A percentile compares a stretch with the other conserved stretches of the same genome.
Evolutionary conservation across 176 grass and related monocot species (phyloP).

Genomic region (Bonia amplexicaulis): DNA sequence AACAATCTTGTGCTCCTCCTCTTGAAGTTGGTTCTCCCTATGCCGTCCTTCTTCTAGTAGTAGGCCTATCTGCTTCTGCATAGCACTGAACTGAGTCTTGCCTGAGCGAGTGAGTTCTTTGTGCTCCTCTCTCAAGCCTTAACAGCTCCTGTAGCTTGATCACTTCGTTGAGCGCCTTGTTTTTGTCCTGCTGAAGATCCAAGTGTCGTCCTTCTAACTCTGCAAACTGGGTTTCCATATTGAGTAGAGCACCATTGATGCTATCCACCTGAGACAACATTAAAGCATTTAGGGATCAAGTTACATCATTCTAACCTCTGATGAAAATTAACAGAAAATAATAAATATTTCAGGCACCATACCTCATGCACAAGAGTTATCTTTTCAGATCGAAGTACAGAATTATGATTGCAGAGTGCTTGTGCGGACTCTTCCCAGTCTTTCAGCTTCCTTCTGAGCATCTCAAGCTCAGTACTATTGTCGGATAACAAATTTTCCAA

Average conservation of each 20-base stretch:
- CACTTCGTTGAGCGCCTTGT: conserved; percentile 29
- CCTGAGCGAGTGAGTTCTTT: conserved; percentile 41
- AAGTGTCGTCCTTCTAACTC: conserved; percentile 64
- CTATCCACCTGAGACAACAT: conserved; percentile 65
- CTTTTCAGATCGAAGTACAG: conserved; percentile 65
- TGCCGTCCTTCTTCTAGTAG: conserved; percentile 45
- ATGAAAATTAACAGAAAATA: conserved; percentile 9
- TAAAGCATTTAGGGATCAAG: conserved; percentile 11
- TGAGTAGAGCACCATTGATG: conserved; percentile 52
- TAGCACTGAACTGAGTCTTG: conserved; percentile 41
- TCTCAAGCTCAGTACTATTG: conserved; percentile 59
- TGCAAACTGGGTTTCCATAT: conserved; percentile 57
- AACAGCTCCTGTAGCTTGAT: conserved; percentile 47
- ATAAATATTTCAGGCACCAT: conserved; percentile 16
- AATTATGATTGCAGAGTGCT: conserved; percentile 57
- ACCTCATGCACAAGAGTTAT: conserved; percentile 66
- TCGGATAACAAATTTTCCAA: conserved; percentile 80
- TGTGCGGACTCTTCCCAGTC: conserved; percentile 52
- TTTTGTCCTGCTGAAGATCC: conserved; percentile 71
- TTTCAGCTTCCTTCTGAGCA: conserved; percentile 57
- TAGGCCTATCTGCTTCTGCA: conserved; percentile 47
- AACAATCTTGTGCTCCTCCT: conserved; percentile 53
- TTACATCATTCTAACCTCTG: background rate
- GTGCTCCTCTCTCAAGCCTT: conserved; percentile 53
- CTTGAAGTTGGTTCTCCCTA: conserved; percentile 56